Base-by-base conservation (phyloP, 2,329 filamentous ascomycete genomes). In the Fusarium duplospermum region DNA sequence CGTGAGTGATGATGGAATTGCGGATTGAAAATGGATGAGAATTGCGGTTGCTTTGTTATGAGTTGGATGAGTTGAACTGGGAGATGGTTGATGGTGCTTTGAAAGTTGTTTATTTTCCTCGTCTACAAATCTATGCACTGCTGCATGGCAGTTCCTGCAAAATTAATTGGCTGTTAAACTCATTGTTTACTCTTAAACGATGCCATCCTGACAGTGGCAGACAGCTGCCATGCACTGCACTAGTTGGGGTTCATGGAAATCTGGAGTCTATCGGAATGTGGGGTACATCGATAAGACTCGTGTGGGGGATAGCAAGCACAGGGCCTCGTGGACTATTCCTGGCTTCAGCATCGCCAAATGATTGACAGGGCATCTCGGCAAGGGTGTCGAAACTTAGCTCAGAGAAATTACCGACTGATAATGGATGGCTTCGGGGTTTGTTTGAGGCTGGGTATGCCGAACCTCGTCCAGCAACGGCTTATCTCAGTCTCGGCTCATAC, bases 391-490 rank as follows among this genome's bases (percentile, higher is more conserved):
- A n/a, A 61, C 36, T 33, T 10, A 40, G 47, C 4, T 16, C 24
- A 47, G 42, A 22, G 3, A 10, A 4, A 33, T 64, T 61, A 20
- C 42, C 42, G 58, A 62, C 33, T 14, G 52, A 38, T n/a, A 31
- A 31, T 16, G 24, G 47, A 52, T 47, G 10, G 22, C 22, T 54
- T 40, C 42, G 52, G 62, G 33, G 36, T 38, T 64, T 70, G 50
- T 50, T 64, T n/a, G 57, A 61, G 57, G 61, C 61, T 69, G 50
- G 58, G 38, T 22, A 54, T 70, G 69, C 71, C 76, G 77, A 76
- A 71, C 56, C 61, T 76, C 75, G 76, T 78, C 73, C 70, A 76
- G 47, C 54, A 69, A 59, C 77, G 77, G 77, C 77, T 79, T 77
- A 78, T 72, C 70, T 62, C 24, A 62, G 33, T 36, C 70, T 78